Percentiles rank a stretch among this genome's conserved stretches.
These are phyloP conservation scores for Strobilomyces confusus DNA, from an alignment of 768 basidiomycete genomes.

Conservation along the genomic window DNA sequence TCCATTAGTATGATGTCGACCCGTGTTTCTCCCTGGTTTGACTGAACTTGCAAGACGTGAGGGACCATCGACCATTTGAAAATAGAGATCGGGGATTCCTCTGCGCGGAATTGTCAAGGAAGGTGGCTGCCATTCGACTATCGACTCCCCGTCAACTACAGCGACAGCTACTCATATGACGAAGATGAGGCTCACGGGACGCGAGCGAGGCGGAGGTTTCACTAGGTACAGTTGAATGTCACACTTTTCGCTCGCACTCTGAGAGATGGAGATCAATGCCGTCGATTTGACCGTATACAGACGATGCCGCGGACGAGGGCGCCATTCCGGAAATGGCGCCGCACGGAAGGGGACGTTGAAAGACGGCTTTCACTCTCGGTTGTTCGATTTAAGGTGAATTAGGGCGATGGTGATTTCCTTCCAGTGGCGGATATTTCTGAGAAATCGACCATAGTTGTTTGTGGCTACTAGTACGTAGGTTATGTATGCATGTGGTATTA, in stretches of 20 bases:
- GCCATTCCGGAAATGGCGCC: not conserved
- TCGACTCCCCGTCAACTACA: fast-evolving
- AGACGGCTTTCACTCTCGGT: not conserved
- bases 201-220: conserved; percentile 7
- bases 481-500: not conserved
- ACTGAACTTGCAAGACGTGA: conserved; percentile 14
- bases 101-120: conserved; percentile 14
- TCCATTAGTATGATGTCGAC: conserved; percentile 30
- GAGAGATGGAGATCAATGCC: not conserved
- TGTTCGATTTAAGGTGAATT: not conserved
- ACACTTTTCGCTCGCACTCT: not conserved
- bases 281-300: not conserved
- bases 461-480: not conserved
- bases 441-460: not conserved
- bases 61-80: conserved; percentile 17
- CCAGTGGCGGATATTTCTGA: not conserved
- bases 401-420: not conserved
- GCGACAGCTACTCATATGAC: fast-evolving
- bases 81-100: conserved; percentile 10
- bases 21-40: conserved; percentile 33
- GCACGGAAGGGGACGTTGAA: not conserved
- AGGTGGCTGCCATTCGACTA: conserved; percentile 15
- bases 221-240: too few species aligned
- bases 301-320: not conserved
- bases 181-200: not conserved